Percentiles rank a stretch among this genome's conserved stretches.
These are phyloP conservation scores for Balamuthia mandrillaris DNA, from an alignment of 208 protist species.

Conservation along the genomic window DNA sequence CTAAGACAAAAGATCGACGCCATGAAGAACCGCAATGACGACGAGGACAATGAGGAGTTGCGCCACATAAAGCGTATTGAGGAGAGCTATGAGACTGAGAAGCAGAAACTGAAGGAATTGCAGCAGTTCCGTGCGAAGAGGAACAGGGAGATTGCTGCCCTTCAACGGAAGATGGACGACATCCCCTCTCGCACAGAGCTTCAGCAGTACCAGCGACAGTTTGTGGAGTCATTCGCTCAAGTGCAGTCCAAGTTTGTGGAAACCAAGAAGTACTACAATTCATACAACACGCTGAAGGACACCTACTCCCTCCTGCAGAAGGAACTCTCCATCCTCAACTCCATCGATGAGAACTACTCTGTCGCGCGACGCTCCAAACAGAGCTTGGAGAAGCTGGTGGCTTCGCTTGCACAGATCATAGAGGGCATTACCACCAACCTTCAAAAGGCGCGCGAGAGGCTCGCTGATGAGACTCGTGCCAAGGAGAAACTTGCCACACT, in stretches of 20 bases:
- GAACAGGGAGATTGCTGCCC: constrained; percentile 64
- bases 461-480: constrained; percentile 36
- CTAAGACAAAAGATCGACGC: constrained; percentile 53
- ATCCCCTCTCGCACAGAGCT: constrained; percentile 78
- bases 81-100: constrained; percentile 41
- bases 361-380: constrained; percentile 43
- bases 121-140: constrained; percentile 61
- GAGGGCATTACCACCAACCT: constrained; percentile 44
- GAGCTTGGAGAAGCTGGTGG: constrained; percentile 59
- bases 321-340: constrained; percentile 62
- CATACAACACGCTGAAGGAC: constrained; percentile 76
- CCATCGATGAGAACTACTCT: constrained; percentile 53
- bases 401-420: constrained; percentile 61
- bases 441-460: constrained; percentile 36
- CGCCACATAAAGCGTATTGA: constrained; percentile 42
- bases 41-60: background rate
- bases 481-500: constrained; percentile 31
- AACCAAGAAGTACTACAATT: constrained; percentile 74
- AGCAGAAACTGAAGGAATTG: constrained; percentile 53
- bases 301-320: constrained; percentile 60
- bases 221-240: constrained; percentile 79
- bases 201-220: constrained; percentile 77
- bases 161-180: constrained; percentile 75
- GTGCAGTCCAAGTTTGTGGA: constrained; percentile 71
- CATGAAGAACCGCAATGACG: background rate